These are phyloP conservation scores for Beauveria australis DNA, from an alignment of 2,329 filamentous ascomycete species.

Conservation along the genomic window DNA sequence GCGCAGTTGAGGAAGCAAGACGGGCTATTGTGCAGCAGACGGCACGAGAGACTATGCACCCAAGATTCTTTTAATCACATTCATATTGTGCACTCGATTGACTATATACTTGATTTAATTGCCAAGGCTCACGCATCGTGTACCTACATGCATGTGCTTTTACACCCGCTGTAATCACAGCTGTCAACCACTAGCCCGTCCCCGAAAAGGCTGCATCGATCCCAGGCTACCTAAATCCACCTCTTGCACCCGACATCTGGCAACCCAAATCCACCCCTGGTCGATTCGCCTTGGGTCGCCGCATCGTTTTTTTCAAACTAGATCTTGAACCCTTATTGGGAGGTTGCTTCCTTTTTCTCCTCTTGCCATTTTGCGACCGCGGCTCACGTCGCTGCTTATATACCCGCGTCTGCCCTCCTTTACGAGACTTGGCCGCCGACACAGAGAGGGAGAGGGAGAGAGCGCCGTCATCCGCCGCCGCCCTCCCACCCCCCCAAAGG, in stretches of 20 bases:
- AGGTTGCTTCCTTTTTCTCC: neutral
- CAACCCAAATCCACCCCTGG: conserved; percentile 8
- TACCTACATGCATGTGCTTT: no score
- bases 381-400: no score
- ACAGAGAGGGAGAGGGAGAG: neutral
- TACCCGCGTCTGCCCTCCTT: neutral
- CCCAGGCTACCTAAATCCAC: neutral
- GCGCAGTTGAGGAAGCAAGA: neutral
- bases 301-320: neutral
- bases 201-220: conserved; percentile 1
- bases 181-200: neutral
- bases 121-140: neutral
- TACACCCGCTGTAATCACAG: neutral
- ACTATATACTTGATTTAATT: neutral
- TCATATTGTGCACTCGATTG: no score
- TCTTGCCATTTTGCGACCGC: neutral
- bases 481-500: neutral
- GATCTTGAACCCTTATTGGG: neutral
- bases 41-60: neutral
- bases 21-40: neutral
- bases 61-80: neutral
- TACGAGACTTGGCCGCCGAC: neutral
- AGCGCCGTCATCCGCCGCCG: neutral
- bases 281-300: conserved; percentile 7
- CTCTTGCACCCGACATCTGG: conserved; percentile 4